Evolutionary conservation across 345 rosid genomes (phyloP), one percentile per base, ranked within the genome.

Genomic region (Eucalyptus cloeziana): DNA sequence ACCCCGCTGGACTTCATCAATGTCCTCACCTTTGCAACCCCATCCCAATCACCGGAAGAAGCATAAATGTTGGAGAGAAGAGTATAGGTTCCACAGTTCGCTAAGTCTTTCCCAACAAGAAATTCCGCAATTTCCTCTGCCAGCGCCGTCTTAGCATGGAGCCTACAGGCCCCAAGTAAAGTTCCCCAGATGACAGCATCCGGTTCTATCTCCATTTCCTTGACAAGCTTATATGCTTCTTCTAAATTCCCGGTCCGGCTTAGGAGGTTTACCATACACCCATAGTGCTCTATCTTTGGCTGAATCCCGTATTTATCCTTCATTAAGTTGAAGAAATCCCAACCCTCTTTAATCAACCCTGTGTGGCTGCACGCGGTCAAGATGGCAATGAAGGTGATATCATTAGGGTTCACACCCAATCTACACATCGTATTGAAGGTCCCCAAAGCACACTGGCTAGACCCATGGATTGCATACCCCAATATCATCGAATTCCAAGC

Each of bases 221-320:
- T 91, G 7, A 94, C 90, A 80, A 93, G 91, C 45, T 92, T 89
- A 44, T 93, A 94, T 3, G 96, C 98, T 69, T 89, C 95, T 37
- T 94, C 95, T 43, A 96, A 56, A 87, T 85, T 90, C 67, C 98
- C 98, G 4, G 95, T 94, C 17, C 96, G 97, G 40, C 96, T 95
- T 4, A 95, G 95, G 33, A 97, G 93, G 91, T 94, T 95, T 10
- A 95, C 96, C 94, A 95, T 91, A 67, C 97, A 96, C 86, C 99
- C 98, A 25, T 96, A 96, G 90, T 97, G 99, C 89, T 96, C 98
- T 7, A 96, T 93, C 93, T 94, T 96, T 1, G 96, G 98, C 88
- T 92, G 93, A 88, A 96, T 89, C 86, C 94, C 94, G 71, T 90
- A 94, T 50, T 87, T 91, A 17, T 92, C 90, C 88, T 88, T 89